phyloP scores from a whole-genome alignment of 768 basidiomycete genomes.

The Tricholoma flavovirens region DNA sequence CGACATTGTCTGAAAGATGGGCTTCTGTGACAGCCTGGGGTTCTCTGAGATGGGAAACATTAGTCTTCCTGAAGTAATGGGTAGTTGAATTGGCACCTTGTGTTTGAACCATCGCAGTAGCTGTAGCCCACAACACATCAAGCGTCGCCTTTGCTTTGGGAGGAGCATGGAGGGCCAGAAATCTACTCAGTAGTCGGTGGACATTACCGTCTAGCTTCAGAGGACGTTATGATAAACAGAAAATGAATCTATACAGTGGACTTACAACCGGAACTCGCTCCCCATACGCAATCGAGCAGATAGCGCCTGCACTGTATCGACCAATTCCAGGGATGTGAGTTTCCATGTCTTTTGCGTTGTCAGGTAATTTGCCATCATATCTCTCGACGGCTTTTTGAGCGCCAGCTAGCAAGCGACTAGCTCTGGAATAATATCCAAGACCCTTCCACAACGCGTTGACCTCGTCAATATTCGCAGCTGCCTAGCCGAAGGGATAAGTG shows the following conservation, averaged over 20 bases:
- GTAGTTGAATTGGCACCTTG: conserved; percentile 11
- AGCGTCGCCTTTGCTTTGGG: conserved; percentile 77
- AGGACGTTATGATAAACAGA: not conserved
- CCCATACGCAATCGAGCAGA: conserved; percentile 85
- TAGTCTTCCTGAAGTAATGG: not conserved
- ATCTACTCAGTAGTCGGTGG: conserved; percentile 74
- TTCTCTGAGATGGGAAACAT: not conserved
- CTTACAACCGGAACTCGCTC: conserved; percentile 79
- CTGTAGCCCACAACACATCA: conserved; percentile 79
- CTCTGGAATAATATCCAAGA: conserved; percentile 85
- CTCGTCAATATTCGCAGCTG: conserved; percentile 68
- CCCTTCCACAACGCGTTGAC: conserved; percentile 92
- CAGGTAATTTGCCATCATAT: conserved; percentile 66
- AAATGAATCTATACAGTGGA: conserved; percentile 11
- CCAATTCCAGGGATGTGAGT: conserved; percentile 83
- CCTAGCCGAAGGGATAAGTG: conserved; percentile 31
- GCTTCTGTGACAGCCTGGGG: not conserved
- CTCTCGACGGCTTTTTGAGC: conserved; percentile 72
- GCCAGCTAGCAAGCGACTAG: conserved; percentile 75
- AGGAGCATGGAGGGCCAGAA: conserved; percentile 76
- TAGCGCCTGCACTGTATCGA: conserved; percentile 81
- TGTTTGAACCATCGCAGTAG: conserved; percentile 56
- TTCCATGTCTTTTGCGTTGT: conserved; percentile 77
- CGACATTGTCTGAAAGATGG: not conserved
- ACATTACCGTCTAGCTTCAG: conserved; percentile 86